Percentiles rank a stretch among this genome's conserved stretches.
Conservation (phyloP, 148 eudicot species). For the Camellia japonica region DNA sequence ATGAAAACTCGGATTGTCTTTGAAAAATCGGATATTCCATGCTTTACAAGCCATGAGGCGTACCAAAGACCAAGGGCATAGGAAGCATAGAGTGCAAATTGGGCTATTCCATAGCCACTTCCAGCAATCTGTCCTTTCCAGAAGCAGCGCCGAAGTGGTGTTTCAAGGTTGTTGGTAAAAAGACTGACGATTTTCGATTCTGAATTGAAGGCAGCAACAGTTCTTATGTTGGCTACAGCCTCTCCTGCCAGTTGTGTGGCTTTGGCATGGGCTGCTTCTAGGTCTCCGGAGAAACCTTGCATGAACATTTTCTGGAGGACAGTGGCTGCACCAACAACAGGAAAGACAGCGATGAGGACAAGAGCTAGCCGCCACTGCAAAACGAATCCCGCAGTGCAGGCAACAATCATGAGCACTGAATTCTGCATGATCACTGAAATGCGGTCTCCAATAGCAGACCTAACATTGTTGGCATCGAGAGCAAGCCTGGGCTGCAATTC, state of each 20-base stretch:
- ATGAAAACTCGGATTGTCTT: conserved; percentile 93
- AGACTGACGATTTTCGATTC: conserved; percentile 74
- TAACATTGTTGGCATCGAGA: conserved; percentile 91
- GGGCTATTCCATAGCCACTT: conserved; percentile 91
- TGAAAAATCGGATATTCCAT: conserved; percentile 89
- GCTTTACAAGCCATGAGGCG: conserved; percentile 95
- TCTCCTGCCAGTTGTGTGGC: conserved; percentile 98
- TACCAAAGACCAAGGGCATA: conserved; percentile 97
- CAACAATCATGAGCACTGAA: conserved; percentile 75
- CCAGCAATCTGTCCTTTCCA: conserved; percentile 99
- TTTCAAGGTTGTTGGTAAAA: conserved; percentile 61
- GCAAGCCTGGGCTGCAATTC: conserved; percentile 94
- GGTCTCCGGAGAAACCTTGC: conserved; percentile 97
- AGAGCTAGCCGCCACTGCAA: too few species aligned
- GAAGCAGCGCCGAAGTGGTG: conserved; percentile 83
- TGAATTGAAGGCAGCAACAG: conserved; percentile 96
- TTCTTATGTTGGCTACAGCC: conserved; percentile 91
- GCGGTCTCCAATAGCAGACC: conserved; percentile 94
- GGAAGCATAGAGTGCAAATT: conserved; percentile 85
- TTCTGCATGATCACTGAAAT: conserved; percentile 96
- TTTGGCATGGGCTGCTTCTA: conserved; percentile 94
- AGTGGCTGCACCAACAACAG: conserved; percentile 94
- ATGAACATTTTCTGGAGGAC: conserved; percentile 99
- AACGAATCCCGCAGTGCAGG: too few species aligned
- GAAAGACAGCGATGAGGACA: conserved; percentile 73